Evolutionary conservation across 2,329 filamentous ascomycete species (phyloP).

Genomic region (Mycosphaerella arachidis): DNA sequence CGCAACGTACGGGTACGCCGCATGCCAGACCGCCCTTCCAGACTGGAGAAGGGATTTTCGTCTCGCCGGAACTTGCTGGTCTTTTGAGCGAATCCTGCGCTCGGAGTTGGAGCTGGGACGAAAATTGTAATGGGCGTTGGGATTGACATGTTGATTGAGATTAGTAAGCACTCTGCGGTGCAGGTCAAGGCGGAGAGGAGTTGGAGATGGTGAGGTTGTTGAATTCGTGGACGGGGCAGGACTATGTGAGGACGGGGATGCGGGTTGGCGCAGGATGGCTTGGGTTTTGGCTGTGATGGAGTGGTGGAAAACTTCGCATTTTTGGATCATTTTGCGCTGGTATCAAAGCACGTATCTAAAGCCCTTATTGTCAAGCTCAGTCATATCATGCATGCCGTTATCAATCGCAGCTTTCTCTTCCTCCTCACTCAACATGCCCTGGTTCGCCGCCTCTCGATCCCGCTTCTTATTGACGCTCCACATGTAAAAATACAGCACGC

Average conservation of each 20-base stretch:
- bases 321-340: not conserved
- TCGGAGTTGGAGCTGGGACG: not conserved
- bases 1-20: not conserved
- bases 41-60: not conserved
- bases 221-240: conserved; percentile 6
- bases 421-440: conserved; percentile 34
- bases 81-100: not conserved
- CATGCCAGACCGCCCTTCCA: not conserved
- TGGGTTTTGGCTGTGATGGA: not conserved
- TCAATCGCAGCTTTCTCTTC: conserved; percentile 51
- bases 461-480: conserved; percentile 51
- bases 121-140: conserved; percentile 2
- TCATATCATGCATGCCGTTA: conserved; percentile 53
- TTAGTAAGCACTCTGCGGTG: not conserved
- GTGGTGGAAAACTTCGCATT: not conserved
- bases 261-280: not conserved
- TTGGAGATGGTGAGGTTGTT: conserved; percentile 1
- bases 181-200: not conserved
- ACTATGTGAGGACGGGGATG: not conserved
- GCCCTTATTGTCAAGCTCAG: conserved; percentile 52
- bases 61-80: not conserved
- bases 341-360: conserved; percentile 49
- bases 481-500: conserved; percentile 54
- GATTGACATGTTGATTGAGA: conserved; percentile 3
- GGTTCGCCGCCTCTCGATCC: conserved; percentile 43